Evolutionary conservation across 805 yeast species (phyloP).

Genomic region (Candida lessepsii): DNA sequence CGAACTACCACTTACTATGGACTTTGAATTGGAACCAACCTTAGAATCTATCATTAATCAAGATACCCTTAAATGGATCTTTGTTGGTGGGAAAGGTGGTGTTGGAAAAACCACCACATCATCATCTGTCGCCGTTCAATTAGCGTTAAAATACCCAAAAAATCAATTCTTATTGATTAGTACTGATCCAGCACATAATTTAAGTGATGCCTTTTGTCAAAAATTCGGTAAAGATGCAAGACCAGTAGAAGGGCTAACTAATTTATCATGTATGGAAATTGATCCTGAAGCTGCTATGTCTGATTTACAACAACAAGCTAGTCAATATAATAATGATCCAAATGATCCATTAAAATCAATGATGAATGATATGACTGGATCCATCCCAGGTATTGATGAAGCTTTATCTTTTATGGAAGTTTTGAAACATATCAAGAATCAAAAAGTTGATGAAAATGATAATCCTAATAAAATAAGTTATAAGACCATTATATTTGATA

Average conservation of each 20-base stretch:
- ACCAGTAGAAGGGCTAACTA: constrained; percentile 82
- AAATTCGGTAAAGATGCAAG: constrained; percentile 97
- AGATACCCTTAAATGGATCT: constrained; percentile 86
- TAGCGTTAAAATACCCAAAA: constrained; percentile 76
- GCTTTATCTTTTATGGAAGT: constrained; percentile 98
- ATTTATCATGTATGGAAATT: constrained; percentile 96
- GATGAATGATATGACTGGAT: constrained; percentile 88
- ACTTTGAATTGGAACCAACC: constrained; percentile 68
- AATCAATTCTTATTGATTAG: constrained; percentile 87
- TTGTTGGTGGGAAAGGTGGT: constrained; percentile 99
- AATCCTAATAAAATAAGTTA: constrained; percentile 39
- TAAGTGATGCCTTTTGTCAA: constrained; percentile 97
- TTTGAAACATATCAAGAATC: constrained; percentile 89
- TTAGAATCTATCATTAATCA: constrained; percentile 61
- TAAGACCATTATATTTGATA: constrained; percentile 92
- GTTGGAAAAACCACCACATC: constrained; percentile 99
- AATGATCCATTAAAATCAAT: constrained; percentile 66
- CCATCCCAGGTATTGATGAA: constrained; percentile 98
- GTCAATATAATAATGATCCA: constrained; percentile 52
- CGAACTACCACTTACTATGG: no score
- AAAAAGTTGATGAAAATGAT: constrained; percentile 29
- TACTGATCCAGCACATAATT: constrained; percentile 97
- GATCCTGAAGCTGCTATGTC: constrained; percentile 94
- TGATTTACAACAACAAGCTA: constrained; percentile 70
- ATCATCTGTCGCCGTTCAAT: constrained; percentile 90